Conservation (phyloP, 2,329 filamentous ascomycete species). For the Penicillium sp. region DNA sequence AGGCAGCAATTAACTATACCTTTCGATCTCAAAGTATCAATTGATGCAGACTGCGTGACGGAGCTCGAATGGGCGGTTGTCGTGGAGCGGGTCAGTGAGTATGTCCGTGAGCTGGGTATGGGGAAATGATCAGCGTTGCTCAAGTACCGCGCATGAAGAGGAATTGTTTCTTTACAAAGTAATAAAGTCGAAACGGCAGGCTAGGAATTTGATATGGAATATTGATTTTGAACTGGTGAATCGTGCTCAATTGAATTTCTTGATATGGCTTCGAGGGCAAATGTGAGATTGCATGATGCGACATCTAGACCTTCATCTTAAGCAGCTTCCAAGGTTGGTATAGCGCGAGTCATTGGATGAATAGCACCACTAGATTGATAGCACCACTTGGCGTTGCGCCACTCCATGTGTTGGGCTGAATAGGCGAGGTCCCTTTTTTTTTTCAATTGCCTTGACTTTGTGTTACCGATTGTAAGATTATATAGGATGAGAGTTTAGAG, state of each 20-base stretch:
- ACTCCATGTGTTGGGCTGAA: neutral
- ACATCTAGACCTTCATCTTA: neutral
- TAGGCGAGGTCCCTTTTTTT: neutral
- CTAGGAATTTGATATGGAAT: neutral
- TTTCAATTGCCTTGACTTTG: neutral
- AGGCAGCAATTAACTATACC: neutral
- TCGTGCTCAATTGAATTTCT: neutral
- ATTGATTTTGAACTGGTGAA: neutral
- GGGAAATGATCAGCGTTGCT: neutral
- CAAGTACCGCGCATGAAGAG: neutral
- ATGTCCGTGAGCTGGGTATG: neutral
- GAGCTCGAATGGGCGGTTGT: neutral
- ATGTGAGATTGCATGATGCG: neutral
- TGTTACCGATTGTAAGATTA: neutral
- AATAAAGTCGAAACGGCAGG: neutral
- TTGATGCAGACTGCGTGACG: neutral
- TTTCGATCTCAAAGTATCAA: neutral
- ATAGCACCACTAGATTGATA: neutral
- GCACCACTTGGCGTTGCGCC: neutral
- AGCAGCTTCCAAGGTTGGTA: neutral
- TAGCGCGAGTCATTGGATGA: neutral
- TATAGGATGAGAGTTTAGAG: neutral
- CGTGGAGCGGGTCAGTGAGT: neutral
- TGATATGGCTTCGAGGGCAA: neutral
- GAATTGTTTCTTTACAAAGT: neutral